phyloP scores from a whole-genome alignment of 768 basidiomycete species.

The Termitomyces sp. region DNA sequence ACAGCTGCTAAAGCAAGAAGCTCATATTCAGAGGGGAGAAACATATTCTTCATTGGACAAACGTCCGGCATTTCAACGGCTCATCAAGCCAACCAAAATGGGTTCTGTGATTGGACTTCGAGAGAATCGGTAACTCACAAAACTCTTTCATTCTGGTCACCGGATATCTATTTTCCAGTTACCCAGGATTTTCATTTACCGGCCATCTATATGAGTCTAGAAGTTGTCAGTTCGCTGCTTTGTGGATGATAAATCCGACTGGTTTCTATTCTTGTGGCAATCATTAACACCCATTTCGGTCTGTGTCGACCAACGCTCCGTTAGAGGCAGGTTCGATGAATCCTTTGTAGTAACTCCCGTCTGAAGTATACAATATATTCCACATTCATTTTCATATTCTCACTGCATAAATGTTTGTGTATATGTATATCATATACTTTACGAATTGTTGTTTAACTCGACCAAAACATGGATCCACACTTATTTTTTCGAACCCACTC shows the following conservation, averaged over 20 bases:
- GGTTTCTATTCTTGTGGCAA: conserved; percentile 7
- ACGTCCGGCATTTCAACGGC: neutral
- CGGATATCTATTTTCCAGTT: neutral
- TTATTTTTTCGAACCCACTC: neutral
- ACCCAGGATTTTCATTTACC: neutral
- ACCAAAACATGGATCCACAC: too few relatives aligned
- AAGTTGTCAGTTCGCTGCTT: neutral
- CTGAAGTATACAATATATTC: neutral
- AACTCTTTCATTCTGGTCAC: neutral
- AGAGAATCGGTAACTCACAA: neutral
- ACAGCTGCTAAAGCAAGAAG: neutral
- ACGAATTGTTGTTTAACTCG: neutral
- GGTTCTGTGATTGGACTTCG: neutral
- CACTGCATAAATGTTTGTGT: neutral
- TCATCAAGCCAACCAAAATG: neutral
- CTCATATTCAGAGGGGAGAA: neutral
- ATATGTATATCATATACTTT: neutral
- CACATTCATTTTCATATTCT: neutral
- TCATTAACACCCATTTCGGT: neutral
- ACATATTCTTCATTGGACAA: too few relatives aligned
- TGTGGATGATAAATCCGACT: neutral
- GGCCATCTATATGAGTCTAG: neutral
- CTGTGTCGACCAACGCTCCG: neutral
- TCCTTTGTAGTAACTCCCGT: neutral
- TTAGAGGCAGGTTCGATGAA: neutral